A percentile compares a stretch with the other conserved stretches of the same genome.
Conservation (phyloP, 164 flowering plant genomes). For the Aristolochia fimbriata region DNA sequence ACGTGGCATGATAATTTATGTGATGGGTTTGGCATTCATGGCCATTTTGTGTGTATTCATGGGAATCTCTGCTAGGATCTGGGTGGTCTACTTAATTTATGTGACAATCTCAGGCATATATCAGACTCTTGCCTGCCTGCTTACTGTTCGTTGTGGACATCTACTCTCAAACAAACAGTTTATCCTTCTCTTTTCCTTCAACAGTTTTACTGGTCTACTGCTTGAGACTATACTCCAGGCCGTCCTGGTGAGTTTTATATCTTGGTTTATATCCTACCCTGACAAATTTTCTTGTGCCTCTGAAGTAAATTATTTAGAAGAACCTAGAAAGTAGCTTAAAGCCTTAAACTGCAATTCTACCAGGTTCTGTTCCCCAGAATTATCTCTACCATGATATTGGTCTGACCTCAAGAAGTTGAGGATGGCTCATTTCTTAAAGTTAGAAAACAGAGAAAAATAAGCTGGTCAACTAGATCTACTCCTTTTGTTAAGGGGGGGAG, state of each 20-base stretch:
- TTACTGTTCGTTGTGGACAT: conserved; percentile 11
- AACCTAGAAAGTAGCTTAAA: too few species aligned
- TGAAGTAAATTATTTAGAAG: too few species aligned
- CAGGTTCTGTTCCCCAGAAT: too few species aligned
- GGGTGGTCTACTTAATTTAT: conserved; percentile 9
- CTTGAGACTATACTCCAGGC: conserved; percentile 15
- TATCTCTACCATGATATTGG: too few species aligned
- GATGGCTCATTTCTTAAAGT: too few species aligned
- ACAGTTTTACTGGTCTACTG: conserved; percentile 12
- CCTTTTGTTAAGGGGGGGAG: too few species aligned
- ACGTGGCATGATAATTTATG: conserved; percentile 10
- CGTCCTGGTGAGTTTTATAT: conserved; percentile 10
- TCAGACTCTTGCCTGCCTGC: conserved; percentile 12
- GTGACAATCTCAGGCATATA: conserved; percentile 11
- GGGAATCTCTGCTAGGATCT: conserved; percentile 10
- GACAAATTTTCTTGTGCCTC: too few species aligned
- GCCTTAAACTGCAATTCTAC: too few species aligned
- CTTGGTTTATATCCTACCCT: neutral
- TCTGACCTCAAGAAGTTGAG: too few species aligned
- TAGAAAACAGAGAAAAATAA: too few species aligned
- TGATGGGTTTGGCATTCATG: conserved; percentile 14
- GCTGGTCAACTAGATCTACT: too few species aligned
- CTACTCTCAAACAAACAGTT: conserved; percentile 11
- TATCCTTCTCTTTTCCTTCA: conserved; percentile 17
- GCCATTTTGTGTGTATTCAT: conserved; percentile 8